Conservation (phyloP, 2,329 filamentous ascomycete species). For the Corniculantispora saksenae region DNA sequence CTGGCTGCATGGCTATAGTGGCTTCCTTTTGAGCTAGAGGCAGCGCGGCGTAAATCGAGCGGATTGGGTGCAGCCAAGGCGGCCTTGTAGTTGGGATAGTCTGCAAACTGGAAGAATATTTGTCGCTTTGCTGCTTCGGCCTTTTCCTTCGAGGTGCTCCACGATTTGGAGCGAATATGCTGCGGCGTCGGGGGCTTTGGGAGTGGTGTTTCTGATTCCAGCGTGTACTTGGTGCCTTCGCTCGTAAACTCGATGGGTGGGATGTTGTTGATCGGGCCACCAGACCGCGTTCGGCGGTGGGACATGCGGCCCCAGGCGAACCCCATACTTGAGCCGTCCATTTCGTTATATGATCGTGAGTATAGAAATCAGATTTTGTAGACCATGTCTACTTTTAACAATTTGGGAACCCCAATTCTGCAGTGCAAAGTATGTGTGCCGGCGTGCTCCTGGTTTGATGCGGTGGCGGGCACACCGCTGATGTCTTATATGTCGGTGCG, state of each 20-base stretch:
- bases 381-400: constrained; percentile 8
- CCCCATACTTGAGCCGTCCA: constrained; percentile 7
- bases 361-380: background rate
- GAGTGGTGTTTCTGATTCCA: background rate
- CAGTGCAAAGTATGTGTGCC: background rate
- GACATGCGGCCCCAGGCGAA: constrained; percentile 16
- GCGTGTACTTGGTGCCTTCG: constrained; percentile 10
- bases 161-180: constrained; percentile 12
- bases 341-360: background rate
- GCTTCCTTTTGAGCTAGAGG: background rate
- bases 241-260: constrained; percentile 8
- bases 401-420: background rate
- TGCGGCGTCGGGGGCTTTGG: background rate
- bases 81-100: constrained; percentile 5
- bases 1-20: background rate
- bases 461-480: constrained; percentile 9
- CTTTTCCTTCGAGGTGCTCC: constrained; percentile 1
- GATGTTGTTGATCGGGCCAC: background rate
- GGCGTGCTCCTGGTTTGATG: background rate
- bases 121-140: background rate
- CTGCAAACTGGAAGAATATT: background rate
- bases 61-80: background rate
- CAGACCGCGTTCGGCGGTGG: constrained; percentile 13
- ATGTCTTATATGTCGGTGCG: constrained; percentile 6
- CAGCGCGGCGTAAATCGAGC: constrained; percentile 1